Evolutionary conservation across 2,329 filamentous ascomycete genomes (phyloP).

Genomic region (Pseudogymnoascus sp.): DNA sequence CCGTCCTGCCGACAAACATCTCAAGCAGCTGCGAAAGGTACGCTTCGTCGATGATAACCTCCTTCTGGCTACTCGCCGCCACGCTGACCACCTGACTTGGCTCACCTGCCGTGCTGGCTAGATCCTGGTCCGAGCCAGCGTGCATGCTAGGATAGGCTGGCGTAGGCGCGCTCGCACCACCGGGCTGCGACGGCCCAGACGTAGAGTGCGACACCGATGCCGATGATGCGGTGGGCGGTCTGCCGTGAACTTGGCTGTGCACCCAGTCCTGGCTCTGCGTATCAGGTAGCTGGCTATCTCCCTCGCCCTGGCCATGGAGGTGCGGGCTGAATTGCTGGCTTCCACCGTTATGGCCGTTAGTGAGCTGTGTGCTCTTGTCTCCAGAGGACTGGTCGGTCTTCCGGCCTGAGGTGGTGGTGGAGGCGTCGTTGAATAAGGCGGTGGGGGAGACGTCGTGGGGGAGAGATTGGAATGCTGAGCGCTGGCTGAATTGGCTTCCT

Average conservation of each 20-base stretch:
- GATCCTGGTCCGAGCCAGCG: not conserved
- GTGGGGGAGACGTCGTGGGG: slow-evolving; percentile 52
- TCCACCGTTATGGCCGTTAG: slow-evolving; percentile 49
- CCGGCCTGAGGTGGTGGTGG: slow-evolving; percentile 77
- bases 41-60: slow-evolving; percentile 35
- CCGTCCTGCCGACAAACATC: slow-evolving; percentile 22
- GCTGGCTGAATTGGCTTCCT: slow-evolving; percentile 45
- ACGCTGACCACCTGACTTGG: not conserved
- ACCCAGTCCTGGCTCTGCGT: slow-evolving; percentile 31
- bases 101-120: not conserved
- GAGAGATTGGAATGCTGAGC: slow-evolving; percentile 49
- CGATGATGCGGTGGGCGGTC: not conserved
- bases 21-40: slow-evolving; percentile 22
- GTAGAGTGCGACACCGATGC: not conserved
- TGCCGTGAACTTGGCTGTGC: not conserved
- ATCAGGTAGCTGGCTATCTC: slow-evolving; percentile 40
- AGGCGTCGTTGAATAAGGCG: slow-evolving; percentile 70
- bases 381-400: slow-evolving; percentile 67
- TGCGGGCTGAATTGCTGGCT: slow-evolving; percentile 18
- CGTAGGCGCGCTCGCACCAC: slow-evolving; percentile 15
- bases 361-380: slow-evolving; percentile 62
- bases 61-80: slow-evolving; percentile 20
- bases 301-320: slow-evolving; percentile 24
- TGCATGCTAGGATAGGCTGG: slow-evolving; percentile 20
- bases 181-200: not conserved